phyloP scores from a whole-genome alignment of 768 basidiomycete species.

The Agaricus subrufescens region DNA sequence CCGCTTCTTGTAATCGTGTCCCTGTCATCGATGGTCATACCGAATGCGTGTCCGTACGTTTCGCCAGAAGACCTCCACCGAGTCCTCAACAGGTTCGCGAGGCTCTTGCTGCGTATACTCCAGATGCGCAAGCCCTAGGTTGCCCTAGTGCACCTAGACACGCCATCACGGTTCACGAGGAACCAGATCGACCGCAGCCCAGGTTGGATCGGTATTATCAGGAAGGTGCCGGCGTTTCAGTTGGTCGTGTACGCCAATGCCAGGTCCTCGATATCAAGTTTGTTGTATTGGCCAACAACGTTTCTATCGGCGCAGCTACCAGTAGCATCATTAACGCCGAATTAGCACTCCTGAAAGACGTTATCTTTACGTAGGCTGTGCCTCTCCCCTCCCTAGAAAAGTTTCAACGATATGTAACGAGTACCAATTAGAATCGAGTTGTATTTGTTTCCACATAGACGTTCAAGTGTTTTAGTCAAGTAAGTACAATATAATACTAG shows the following conservation, averaged over 20 bases:
- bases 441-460: too few relatives aligned
- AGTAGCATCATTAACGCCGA: slow-evolving; percentile 97
- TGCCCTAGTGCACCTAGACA: slow-evolving; percentile 85
- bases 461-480: too few relatives aligned
- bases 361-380: slow-evolving; percentile 19
- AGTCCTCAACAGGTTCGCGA: slow-evolving; percentile 84
- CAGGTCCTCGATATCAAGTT: slow-evolving; percentile 95
- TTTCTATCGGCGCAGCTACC: slow-evolving; percentile 93
- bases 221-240: slow-evolving; percentile 86
- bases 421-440: too few relatives aligned
- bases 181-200: slow-evolving; percentile 90
- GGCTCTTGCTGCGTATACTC: slow-evolving; percentile 68
- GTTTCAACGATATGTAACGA: too few relatives aligned
- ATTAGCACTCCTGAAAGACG: slow-evolving; percentile 78
- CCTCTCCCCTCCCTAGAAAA: too few relatives aligned
- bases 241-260: slow-evolving; percentile 89
- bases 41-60: slow-evolving; percentile 84
- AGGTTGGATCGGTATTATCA: slow-evolving; percentile 87
- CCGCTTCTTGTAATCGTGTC: slow-evolving; percentile 92
- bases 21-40: slow-evolving; percentile 95
- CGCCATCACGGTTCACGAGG: slow-evolving; percentile 89
- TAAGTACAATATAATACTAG: too few relatives aligned
- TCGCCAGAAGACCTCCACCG: slow-evolving; percentile 75
- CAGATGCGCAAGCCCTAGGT: slow-evolving; percentile 68
- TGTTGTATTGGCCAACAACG: slow-evolving; percentile 89